Percentiles rank a stretch among this genome's conserved stretches.
phyloP scores from a whole-genome alignment of 192 early-diverging fungal species.

The Coemansia furcata region DNA sequence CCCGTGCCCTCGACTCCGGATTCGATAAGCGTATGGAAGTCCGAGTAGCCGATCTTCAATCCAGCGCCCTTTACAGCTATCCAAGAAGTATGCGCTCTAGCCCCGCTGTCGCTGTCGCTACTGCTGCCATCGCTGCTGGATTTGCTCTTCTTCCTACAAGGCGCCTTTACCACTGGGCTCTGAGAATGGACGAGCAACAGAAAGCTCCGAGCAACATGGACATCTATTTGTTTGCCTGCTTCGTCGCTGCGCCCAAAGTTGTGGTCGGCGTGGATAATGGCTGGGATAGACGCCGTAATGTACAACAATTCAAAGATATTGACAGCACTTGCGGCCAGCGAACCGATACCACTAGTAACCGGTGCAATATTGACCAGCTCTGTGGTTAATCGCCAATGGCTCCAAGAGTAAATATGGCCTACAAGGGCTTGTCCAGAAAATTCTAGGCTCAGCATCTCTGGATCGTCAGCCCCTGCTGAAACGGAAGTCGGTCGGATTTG shows the following conservation, averaged over 20 bases:
- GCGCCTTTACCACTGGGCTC: not conserved
- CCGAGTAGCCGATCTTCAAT: not conserved
- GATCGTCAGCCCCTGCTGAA: not conserved
- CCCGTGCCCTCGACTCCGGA: not conserved
- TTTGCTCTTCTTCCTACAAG: not conserved
- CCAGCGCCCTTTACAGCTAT: slow-evolving; percentile 9
- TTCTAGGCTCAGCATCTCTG: not conserved
- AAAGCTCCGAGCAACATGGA: slow-evolving; percentile 4
- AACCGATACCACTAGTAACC: not conserved
- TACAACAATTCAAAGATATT: slow-evolving; percentile 16
- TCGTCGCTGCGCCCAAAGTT: slow-evolving; percentile 18
- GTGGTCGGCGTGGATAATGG: slow-evolving; percentile 7
- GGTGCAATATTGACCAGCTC: slow-evolving; percentile 13
- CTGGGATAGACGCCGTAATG: slow-evolving; percentile 11
- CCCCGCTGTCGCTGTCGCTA: not conserved
- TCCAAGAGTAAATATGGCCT: slow-evolving; percentile 38
- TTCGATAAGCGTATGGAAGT: not conserved
- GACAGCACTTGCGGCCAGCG: not conserved
- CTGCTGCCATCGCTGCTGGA: not conserved
- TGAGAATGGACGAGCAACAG: slow-evolving; percentile 24
- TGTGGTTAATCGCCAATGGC: slow-evolving; percentile 21
- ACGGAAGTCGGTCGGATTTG: slow-evolving; percentile 11
- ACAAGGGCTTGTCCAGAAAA: slow-evolving; percentile 32
- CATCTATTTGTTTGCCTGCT: not conserved
- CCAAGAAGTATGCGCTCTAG: not conserved